Base-by-base conservation (phyloP, 139 green algal genomes). In the Auxenochlorella pyrenoidosa region DNA sequence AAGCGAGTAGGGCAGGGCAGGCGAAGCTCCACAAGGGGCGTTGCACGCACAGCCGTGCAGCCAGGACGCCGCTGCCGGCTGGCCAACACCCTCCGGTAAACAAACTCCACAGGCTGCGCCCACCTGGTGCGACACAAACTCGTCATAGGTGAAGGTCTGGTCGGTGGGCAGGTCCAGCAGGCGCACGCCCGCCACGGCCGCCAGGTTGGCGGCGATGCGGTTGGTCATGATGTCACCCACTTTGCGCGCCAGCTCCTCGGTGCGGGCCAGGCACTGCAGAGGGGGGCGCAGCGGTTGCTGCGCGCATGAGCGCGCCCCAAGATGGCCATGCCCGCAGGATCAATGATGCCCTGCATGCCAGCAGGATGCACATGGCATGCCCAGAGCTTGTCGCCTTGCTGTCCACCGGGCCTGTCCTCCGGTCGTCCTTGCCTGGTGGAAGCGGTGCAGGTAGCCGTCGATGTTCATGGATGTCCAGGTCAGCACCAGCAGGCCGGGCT, bases 381-480 rank as follows among this genome's bases (percentile, higher is more conserved):
- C n/a, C n/a, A n/a, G n/a, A n/a, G n/a, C n/a, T n/a, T n/a, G n/a
- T n/a, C n/a, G n/a, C n/a, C n/a, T n/a, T n/a, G n/a, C n/a, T n/a
- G n/a, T n/a, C n/a, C n/a, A n/a, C n/a, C n/a, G n/a, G n/a, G n/a
- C n/a, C n/a, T n/a, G n/a, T n/a, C 63, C 30, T 22, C 24, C 63
- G 5, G 5, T 0, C 21, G 15, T 80, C 4, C 32, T 41, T 65
- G 59, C 84, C 92, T 97, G 92, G 82, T 97, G 94, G 82, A 98
- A 94, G 47, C 93, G 86, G 87, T 98, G 94, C 86, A 98, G 89
- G 92, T 97, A 99, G 84, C 95, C 96, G 79, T 98, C 96, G 71
- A 99, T 97, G 92, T 98, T 98, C 91, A 98, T 95, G 79, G 89
- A 95, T 10, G 94, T 96, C 96, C 96, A 99, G 32, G 92, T 96